These are phyloP conservation scores for Thermoascus crustaceus DNA, from an alignment of 2,329 filamentous ascomycete genomes.

Conservation along the genomic window DNA sequence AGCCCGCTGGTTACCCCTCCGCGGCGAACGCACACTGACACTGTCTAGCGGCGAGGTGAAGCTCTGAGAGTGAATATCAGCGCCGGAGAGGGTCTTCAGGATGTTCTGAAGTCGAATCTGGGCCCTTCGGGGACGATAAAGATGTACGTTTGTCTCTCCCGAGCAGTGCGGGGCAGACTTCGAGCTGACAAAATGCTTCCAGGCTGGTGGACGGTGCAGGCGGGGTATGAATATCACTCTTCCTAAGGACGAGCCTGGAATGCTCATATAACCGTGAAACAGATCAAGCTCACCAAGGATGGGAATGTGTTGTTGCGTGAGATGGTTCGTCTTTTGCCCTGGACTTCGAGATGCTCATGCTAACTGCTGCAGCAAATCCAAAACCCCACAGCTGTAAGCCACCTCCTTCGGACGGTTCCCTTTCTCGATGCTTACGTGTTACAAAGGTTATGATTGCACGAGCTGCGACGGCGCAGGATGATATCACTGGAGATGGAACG, in stretches of 20 bases:
- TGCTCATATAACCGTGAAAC: constrained; percentile 19
- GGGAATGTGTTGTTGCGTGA: constrained; percentile 74
- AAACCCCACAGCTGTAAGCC: constrained; percentile 81
- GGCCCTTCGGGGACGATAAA: constrained; percentile 92
- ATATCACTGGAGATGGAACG: constrained; percentile 96
- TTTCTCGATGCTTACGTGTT: constrained; percentile 14
- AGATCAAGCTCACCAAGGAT: constrained; percentile 99
- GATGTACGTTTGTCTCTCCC: constrained; percentile 53
- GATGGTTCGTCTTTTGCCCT: constrained; percentile 42
- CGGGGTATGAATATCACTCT: constrained; percentile 36
- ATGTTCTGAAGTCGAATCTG: constrained; percentile 94
- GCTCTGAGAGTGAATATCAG: constrained; percentile 94
- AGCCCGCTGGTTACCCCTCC: constrained; percentile 18
- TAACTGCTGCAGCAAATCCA: constrained; percentile 67
- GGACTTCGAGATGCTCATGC: constrained; percentile 9
- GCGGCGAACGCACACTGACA: constrained; percentile 36
- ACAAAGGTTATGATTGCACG: constrained; percentile 58
- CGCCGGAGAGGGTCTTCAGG: constrained; percentile 82
- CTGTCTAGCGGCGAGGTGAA: constrained; percentile 78
- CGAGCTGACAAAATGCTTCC: constrained; percentile 21
- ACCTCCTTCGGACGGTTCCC: constrained; percentile 6
- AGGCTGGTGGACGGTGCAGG: constrained; percentile 57
- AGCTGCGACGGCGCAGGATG: constrained; percentile 93
- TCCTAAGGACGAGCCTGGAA: constrained; percentile 6
- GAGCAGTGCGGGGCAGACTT: constrained; percentile 5